These are phyloP conservation scores for Coprinopsis strossmayeri DNA, from an alignment of 768 basidiomycete genomes.

Conservation along the genomic window DNA sequence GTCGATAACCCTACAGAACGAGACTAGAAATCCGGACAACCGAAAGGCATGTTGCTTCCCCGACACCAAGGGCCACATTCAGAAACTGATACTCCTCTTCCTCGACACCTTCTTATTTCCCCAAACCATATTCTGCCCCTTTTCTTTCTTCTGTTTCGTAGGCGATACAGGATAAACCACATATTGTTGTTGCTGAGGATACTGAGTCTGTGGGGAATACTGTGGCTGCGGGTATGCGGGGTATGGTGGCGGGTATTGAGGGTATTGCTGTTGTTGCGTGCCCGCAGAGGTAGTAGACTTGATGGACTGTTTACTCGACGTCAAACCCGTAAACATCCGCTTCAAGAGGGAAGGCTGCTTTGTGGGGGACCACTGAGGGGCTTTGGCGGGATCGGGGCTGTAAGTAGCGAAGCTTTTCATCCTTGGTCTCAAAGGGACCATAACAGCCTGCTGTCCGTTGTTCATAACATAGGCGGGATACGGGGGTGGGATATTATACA, in stretches of 20 bases:
- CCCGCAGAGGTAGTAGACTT: neutral
- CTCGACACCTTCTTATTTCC: no score
- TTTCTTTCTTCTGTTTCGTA: no score
- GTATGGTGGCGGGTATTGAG: neutral
- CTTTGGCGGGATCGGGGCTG: neutral
- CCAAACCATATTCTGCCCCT: no score
- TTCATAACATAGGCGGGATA: neutral
- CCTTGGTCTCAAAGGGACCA: conserved; percentile 2
- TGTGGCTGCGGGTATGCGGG: neutral
- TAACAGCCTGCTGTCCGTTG: neutral
- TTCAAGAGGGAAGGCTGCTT: neutral
- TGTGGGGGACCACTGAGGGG: neutral
- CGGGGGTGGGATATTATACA: neutral
- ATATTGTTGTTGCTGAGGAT: no score
- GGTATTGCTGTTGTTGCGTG: neutral
- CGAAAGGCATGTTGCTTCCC: no score
- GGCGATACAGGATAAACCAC: no score
- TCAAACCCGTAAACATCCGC: neutral
- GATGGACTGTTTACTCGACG: neutral
- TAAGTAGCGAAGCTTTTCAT: conserved; percentile 1
- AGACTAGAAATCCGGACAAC: no score
- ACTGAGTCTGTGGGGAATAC: no score
- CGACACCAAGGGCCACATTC: no score
- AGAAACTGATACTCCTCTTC: no score
- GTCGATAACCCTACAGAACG: no score